These are phyloP conservation scores for Exserohilum rostratum DNA, from an alignment of 2,329 filamentous ascomycete genomes.

Conservation along the genomic window DNA sequence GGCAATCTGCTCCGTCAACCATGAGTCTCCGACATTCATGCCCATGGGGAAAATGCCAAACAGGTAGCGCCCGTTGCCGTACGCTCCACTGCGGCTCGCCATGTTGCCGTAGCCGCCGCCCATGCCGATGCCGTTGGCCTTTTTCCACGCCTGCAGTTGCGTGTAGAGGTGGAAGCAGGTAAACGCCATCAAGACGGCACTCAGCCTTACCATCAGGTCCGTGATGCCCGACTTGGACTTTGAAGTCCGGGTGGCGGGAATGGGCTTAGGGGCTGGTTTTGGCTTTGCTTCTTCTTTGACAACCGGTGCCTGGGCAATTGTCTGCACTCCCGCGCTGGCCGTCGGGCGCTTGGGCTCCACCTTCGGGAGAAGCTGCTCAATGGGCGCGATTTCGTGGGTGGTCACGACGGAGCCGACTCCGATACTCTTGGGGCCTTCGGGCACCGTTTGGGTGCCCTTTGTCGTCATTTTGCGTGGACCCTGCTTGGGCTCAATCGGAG, in stretches of 20 bases:
- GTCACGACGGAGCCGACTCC: constrained; percentile 2
- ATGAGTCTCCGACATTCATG: constrained; percentile 22
- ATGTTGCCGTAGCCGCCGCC: constrained; percentile 18
- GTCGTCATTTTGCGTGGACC: neutral
- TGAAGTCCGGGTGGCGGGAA: neutral
- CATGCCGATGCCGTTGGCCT: constrained; percentile 17
- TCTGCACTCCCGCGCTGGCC: constrained; percentile 7
- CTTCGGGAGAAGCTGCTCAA: neutral
- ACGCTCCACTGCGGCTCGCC: constrained; percentile 9
- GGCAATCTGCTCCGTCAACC: constrained; percentile 17
- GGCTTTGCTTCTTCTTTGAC: neutral
- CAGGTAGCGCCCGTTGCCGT: constrained; percentile 27
- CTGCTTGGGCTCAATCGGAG: constrained; percentile 3
- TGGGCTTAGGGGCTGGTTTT: neutral
- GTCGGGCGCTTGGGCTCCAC: neutral
- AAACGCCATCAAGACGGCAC: constrained; percentile 12
- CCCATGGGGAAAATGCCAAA: constrained; percentile 23
- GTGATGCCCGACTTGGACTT: constrained; percentile 1
- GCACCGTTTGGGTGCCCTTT: constrained; percentile 4
- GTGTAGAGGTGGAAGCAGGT: constrained; percentile 7
- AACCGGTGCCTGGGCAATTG: neutral
- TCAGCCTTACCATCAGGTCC: neutral
- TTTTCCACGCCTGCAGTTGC: constrained; percentile 17
- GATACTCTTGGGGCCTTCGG: neutral
- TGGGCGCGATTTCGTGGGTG: constrained; percentile 8